Evolutionary conservation across 2,329 filamentous ascomycete genomes (phyloP).

Genomic region (Ceratocystis albifundus): DNA sequence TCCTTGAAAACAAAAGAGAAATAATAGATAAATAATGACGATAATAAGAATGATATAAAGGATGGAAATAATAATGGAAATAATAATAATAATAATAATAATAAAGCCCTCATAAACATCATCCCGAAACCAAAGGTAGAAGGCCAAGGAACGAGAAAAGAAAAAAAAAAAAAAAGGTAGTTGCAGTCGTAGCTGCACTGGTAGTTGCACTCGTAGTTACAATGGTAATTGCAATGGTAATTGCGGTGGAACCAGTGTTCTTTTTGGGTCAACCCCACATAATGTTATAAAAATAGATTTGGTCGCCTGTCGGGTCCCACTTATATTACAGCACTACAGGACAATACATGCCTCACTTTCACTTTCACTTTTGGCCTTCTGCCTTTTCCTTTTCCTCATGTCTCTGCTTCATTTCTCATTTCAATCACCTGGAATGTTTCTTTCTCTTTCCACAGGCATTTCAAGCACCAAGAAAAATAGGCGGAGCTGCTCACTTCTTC

Average conservation of each 20-base stretch:
- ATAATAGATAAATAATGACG: background rate
- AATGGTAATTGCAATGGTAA: background rate
- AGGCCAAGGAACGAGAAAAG: background rate
- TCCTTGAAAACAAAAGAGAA: background rate
- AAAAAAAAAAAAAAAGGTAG: background rate
- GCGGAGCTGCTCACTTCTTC: background rate
- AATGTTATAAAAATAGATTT: conserved; percentile 15
- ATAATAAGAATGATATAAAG: no score
- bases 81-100: background rate
- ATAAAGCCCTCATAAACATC: background rate
- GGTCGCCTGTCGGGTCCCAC: background rate
- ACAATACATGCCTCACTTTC: background rate
- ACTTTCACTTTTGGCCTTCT: background rate
- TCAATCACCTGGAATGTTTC: background rate
- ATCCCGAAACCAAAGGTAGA: background rate
- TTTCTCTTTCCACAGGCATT: background rate
- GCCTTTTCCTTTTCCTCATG: no score
- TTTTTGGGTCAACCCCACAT: background rate
- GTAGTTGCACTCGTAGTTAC: background rate
- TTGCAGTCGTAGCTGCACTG: no score
- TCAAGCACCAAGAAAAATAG: background rate
- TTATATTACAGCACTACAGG: background rate
- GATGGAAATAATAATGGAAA: background rate
- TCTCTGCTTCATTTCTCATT: conserved; percentile 1
- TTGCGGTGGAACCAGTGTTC: background rate